These are phyloP conservation scores for Acanthochlamys bracteata DNA, from an alignment of 106 monocot species.

Conservation along the genomic window DNA sequence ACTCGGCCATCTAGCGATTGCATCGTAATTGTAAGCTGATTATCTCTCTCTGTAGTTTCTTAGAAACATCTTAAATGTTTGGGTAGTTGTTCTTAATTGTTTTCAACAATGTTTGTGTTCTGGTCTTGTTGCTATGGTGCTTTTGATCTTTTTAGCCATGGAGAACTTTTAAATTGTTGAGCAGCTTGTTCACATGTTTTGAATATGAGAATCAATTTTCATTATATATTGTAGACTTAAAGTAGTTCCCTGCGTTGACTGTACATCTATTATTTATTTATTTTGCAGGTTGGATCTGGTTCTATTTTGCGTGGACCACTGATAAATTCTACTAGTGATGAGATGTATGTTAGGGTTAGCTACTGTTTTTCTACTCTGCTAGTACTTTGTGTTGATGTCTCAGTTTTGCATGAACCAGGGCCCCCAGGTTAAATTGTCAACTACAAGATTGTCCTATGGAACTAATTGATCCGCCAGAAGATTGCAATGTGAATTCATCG, in stretches of 20 bases:
- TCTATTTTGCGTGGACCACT: conserved; percentile 87
- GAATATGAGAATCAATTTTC: no score
- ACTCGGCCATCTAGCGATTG: no score
- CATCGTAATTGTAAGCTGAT: no score
- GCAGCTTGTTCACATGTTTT: no score
- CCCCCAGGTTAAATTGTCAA: conserved; percentile 76
- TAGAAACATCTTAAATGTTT: no score
- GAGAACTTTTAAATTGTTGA: no score
- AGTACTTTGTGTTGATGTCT: neutral
- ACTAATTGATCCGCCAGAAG: conserved; percentile 90
- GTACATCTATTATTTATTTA: neutral
- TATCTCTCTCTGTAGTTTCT: no score
- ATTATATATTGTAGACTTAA: neutral
- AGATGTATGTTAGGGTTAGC: conserved; percentile 52
- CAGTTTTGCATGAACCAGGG: conserved; percentile 34
- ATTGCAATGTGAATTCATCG: conserved; percentile 94
- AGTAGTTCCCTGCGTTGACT: neutral
- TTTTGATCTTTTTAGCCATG: no score
- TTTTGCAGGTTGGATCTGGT: conserved; percentile 83
- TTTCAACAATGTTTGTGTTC: no score
- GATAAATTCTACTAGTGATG: conserved; percentile 55
- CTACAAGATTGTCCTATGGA: conserved; percentile 66
- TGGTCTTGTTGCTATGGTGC: no score
- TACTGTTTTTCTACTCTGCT: neutral
- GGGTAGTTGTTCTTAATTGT: no score